Conservation (phyloP, 352 stramenopile species). For the Elongisporangium prolatum region DNA sequence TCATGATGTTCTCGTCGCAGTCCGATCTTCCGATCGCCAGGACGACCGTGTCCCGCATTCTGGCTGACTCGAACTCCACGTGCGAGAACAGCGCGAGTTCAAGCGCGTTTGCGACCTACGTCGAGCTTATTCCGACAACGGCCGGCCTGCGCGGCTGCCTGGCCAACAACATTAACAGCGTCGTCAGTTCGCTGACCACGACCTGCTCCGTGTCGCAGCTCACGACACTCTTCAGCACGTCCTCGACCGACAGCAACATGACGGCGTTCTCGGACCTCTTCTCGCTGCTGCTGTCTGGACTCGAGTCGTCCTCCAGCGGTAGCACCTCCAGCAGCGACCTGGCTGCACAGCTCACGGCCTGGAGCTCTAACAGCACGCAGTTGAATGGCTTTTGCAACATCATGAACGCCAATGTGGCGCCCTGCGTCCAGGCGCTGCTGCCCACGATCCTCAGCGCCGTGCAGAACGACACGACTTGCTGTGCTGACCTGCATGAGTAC, state of each 20-base stretch:
- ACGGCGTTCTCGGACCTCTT: conserved; percentile 39
- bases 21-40: not conserved
- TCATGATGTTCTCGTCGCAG: not conserved
- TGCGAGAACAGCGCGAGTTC: conserved; percentile 34
- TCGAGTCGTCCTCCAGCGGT: conserved; percentile 14
- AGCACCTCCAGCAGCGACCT: conserved; percentile 18
- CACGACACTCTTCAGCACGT: conserved; percentile 32
- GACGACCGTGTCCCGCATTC: conserved; percentile 2
- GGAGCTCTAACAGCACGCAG: conserved; percentile 33
- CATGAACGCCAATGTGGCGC: conserved; percentile 47
- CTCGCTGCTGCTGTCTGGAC: conserved; percentile 24
- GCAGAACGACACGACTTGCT: conserved; percentile 45
- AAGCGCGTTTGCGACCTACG: conserved; percentile 39
- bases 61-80: conserved; percentile 22
- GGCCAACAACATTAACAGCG: conserved; percentile 38
- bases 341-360: conserved; percentile 23
- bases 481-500: conserved; percentile 35
- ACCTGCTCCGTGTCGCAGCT: conserved; percentile 38
- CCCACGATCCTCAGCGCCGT: conserved; percentile 35
- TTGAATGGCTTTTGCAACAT: conserved; percentile 42
- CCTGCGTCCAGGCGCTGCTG: conserved; percentile 39
- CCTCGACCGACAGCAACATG: conserved; percentile 19
- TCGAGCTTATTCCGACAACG: conserved; percentile 35
- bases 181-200: conserved; percentile 30
- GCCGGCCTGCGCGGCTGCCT: conserved; percentile 43